Conservation (phyloP, 345 rosid genomes). For the Ailanthus altissimus region DNA sequence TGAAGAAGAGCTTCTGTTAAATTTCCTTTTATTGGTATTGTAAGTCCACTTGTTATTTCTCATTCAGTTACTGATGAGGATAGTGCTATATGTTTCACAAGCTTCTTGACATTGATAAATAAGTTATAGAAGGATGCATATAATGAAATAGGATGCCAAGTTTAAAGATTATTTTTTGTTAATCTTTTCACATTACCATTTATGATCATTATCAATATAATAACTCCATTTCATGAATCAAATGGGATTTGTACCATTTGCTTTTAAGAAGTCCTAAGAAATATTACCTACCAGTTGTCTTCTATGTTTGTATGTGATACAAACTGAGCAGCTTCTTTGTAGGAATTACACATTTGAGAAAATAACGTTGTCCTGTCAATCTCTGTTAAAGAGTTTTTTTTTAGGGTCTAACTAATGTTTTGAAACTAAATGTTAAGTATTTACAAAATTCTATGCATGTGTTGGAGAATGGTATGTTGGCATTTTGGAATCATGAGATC, state of each 20-base stretch:
- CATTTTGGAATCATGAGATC: not conserved
- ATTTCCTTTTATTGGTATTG: not conserved
- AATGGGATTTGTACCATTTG: not conserved
- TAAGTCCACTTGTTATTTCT: not conserved
- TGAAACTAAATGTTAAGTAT: not conserved
- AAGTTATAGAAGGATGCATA: slow-evolving; percentile 1
- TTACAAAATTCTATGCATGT: not conserved
- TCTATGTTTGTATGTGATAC: no score
- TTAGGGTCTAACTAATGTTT: not conserved
- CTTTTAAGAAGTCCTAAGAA: not conserved
- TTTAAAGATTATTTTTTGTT: not conserved
- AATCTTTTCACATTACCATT: not conserved
- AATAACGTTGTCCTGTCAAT: not conserved
- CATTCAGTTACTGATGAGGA: not conserved
- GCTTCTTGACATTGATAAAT: not conserved
- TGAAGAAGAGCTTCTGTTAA: not conserved
- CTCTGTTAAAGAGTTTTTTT: not conserved
- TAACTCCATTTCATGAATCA: not conserved
- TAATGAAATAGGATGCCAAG: not conserved
- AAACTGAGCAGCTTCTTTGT: not conserved
- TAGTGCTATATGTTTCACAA: not conserved
- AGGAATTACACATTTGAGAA: not conserved
- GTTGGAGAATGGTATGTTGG: not conserved
- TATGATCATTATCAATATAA: not conserved
- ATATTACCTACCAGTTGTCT: not conserved